These are phyloP conservation scores for Rhizopus arrhizus DNA, from an alignment of 371 early-diverging fungal species.

Conservation along the genomic window DNA sequence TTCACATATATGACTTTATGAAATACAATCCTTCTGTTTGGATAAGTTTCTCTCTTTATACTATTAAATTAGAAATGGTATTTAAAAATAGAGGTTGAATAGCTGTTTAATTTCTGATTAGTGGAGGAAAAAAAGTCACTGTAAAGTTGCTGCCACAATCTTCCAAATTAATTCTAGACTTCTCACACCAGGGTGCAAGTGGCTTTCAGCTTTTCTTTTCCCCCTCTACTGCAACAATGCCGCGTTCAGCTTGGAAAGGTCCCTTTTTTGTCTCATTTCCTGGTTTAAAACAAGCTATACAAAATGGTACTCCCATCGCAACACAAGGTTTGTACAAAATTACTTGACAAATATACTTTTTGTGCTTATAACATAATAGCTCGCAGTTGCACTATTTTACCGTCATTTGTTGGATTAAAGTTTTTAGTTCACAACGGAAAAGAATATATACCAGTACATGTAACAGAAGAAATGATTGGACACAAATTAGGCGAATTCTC, in stretches of 20 bases:
- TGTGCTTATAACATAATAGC: conserved; percentile 39
- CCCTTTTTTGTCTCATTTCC: conserved; percentile 88
- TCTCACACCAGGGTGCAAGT: conserved; percentile 3
- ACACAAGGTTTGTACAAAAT: conserved; percentile 44
- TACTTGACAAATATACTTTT: background rate
- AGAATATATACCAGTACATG: conserved; percentile 79
- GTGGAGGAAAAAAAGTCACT: background rate
- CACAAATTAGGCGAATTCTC: conserved; percentile 95
- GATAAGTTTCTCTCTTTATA: background rate
- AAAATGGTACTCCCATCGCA: conserved; percentile 53
- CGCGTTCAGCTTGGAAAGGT: conserved; percentile 95
- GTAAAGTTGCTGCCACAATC: background rate
- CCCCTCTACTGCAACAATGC: conserved; percentile 34
- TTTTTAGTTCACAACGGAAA: conserved; percentile 97
- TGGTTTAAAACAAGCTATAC: conserved; percentile 56
- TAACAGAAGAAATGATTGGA: conserved; percentile 97
- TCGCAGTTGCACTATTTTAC: conserved; percentile 90
- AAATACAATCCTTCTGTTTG: background rate
- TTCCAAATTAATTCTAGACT: background rate
- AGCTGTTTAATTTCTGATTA: background rate
- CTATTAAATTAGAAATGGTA: no score
- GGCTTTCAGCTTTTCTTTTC: conserved; percentile 4
- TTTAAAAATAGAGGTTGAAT: no score
- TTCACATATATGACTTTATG: background rate
- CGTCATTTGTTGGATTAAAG: conserved; percentile 87